Evolutionary conservation across 495 filamentous ascomycete genomes (phyloP).

Genomic region (Tuber brumale): DNA sequence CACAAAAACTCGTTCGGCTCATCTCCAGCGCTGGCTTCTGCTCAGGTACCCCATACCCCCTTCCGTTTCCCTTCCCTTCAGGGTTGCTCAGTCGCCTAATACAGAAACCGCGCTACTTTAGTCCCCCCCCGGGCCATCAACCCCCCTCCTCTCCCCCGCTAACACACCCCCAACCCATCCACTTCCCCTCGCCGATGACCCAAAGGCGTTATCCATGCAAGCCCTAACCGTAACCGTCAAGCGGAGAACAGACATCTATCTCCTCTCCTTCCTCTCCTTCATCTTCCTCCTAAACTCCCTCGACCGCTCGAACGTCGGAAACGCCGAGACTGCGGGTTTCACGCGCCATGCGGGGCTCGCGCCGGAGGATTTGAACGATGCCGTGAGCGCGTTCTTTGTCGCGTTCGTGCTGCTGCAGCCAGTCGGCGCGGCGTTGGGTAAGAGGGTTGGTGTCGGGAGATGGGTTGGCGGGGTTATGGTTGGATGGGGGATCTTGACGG

Average conservation of each 20-base stretch:
- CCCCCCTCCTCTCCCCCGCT: neutral
- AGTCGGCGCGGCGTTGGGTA: slow-evolving; percentile 51
- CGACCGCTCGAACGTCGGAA: slow-evolving; percentile 52
- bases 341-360: slow-evolving; percentile 47
- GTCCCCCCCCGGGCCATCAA: neutral
- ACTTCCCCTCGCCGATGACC: neutral
- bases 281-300: slow-evolving; percentile 51
- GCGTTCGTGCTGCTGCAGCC: slow-evolving; percentile 55
- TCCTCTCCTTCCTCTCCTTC: slow-evolving; percentile 51
- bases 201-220: neutral
- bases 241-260: slow-evolving; percentile 43
- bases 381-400: slow-evolving; percentile 53
- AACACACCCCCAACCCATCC: neutral
- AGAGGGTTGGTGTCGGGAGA: slow-evolving; percentile 47
- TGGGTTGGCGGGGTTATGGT: slow-evolving; percentile 55
- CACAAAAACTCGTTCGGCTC: neutral
- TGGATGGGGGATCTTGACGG: slow-evolving; percentile 52
- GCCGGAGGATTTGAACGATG: slow-evolving; percentile 50
- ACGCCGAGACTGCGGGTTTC: slow-evolving; percentile 51
- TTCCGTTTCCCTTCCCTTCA: neutral
- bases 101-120: neutral
- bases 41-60: neutral
- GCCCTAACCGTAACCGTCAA: slow-evolving; percentile 22
- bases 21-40: neutral
- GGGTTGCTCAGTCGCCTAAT: neutral